A percentile compares a stretch with the other conserved stretches of the same genome.
These are phyloP conservation scores for Geotrichum aggregatum DNA, from an alignment of 1,139 yeast genomes.

Conservation along the genomic window DNA sequence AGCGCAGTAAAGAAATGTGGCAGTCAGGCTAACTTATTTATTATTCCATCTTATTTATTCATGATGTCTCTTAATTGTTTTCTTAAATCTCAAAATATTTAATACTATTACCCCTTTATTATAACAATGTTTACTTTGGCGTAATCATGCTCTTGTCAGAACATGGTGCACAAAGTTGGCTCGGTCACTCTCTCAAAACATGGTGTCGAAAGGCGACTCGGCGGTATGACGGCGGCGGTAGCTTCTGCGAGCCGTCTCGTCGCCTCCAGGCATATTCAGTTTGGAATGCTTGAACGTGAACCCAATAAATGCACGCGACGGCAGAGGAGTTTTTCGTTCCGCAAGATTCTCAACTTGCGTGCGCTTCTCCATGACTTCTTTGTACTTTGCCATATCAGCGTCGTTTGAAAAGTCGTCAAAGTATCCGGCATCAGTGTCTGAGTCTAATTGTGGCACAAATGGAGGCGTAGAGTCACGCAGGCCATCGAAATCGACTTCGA, in stretches of 20 bases:
- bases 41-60: constrained; percentile 7
- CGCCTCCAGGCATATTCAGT: constrained; percentile 23
- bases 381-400: constrained; percentile 94
- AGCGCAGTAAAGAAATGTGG: constrained; percentile 36
- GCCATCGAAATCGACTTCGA: constrained; percentile 73
- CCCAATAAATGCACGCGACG: constrained; percentile 79
- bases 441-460: constrained; percentile 91
- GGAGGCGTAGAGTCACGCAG: constrained; percentile 74
- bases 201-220: constrained; percentile 20
- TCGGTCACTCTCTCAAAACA: no score
- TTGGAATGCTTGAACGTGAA: constrained; percentile 81
- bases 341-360: constrained; percentile 78
- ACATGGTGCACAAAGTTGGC: no score
- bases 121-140: no score
- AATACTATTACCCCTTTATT: no score
- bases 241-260: constrained; percentile 8
- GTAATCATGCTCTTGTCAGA: no score
- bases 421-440: constrained; percentile 97
- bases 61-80: no score
- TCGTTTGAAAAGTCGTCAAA: constrained; percentile 96
- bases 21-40: constrained; percentile 25
- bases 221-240: constrained; percentile 13
- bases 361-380: constrained; percentile 89
- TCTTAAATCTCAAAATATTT: no score
- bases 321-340: constrained; percentile 51